These are phyloP conservation scores for Malus domestica DNA, from an alignment of 306 rosid genomes.

Conservation along the genomic window DNA sequence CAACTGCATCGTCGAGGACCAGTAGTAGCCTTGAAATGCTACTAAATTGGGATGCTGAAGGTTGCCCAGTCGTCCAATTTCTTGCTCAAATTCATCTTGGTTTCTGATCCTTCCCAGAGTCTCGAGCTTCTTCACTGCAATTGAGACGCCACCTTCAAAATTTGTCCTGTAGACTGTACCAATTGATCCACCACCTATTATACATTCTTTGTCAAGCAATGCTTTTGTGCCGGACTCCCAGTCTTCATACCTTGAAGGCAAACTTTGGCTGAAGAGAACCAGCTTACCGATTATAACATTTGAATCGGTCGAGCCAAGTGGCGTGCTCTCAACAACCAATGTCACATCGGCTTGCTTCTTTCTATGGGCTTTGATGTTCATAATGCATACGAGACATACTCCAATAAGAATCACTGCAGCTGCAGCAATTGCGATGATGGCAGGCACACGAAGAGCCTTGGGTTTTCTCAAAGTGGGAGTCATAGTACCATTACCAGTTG, in stretches of 20 bases:
- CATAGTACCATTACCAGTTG: constrained; percentile 26
- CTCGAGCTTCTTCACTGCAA: constrained; percentile 94
- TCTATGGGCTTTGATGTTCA: constrained; percentile 61
- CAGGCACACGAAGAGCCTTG: constrained; percentile 59
- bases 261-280: constrained; percentile 92
- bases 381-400: constrained; percentile 74
- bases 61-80: constrained; percentile 77
- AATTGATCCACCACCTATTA: constrained; percentile 84
- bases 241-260: constrained; percentile 95
- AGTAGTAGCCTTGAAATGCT: constrained; percentile 83
- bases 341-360: constrained; percentile 45
- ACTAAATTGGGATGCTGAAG: constrained; percentile 72
- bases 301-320: constrained; percentile 72
- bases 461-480: constrained; percentile 38
- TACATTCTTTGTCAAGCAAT: constrained; percentile 82
- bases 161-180: constrained; percentile 82
- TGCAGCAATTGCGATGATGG: constrained; percentile 86
- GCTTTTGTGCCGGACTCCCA: constrained; percentile 99
- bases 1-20: constrained; percentile 93
- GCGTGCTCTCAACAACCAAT: constrained; percentile 77
- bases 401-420: constrained; percentile 82
- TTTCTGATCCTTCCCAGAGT: constrained; percentile 82
- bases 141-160: constrained; percentile 81
- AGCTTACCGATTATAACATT: constrained; percentile 79
- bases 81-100: constrained; percentile 93